Evolutionary conservation across 768 basidiomycete species (phyloP), one percentile per base, ranked within the genome.

Genomic region (Paxillus involutus): DNA sequence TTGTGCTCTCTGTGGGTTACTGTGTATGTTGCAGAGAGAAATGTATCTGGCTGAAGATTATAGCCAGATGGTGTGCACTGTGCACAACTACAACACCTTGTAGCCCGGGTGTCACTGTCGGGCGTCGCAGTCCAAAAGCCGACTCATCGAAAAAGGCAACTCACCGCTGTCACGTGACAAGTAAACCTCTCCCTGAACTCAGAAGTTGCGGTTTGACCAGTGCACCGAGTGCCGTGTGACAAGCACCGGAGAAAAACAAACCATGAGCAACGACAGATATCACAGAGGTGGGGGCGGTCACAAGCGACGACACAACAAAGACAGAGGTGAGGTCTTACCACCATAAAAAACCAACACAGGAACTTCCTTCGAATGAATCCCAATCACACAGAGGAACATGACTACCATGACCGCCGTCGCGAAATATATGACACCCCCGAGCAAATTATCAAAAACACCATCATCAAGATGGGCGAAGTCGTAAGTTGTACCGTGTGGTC

Each of bases 381-480:
- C 26, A 33, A 40, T 44, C 13, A 53, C 13, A 53, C 61, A 86
- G 88, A 89, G 62, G 86, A 89, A 72, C 80, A 80, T 42, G 75
- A 77, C 24, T 58, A 69, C 56, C 82, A 86, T 56, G 83, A 88
- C 72, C 79, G 82, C 39, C 81, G 86, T 35, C 80, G 82, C 52
- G 85, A 88, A 53, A 62, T 71, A 37, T 74, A 77, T 60, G 89
- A 91, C 59, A 80, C 86, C 3, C 88, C 89, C 5, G 88, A 89
- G 59, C 82, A 91, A 56, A 86, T 80, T 63, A 73, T 91, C 36
- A 85, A 82, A 67, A 76, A 73, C 46, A 72, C 80, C 41, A 85
- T 93, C 57, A 73, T 91, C 62, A 86, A 84, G 63, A 73, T 89
- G 48, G 91, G 90, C 40, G 91, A 93, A 79, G 89, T 90, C 71